Evolutionary conservation across 2,329 filamentous ascomycete species (phyloP).

Genomic region (Cytospora mali): DNA sequence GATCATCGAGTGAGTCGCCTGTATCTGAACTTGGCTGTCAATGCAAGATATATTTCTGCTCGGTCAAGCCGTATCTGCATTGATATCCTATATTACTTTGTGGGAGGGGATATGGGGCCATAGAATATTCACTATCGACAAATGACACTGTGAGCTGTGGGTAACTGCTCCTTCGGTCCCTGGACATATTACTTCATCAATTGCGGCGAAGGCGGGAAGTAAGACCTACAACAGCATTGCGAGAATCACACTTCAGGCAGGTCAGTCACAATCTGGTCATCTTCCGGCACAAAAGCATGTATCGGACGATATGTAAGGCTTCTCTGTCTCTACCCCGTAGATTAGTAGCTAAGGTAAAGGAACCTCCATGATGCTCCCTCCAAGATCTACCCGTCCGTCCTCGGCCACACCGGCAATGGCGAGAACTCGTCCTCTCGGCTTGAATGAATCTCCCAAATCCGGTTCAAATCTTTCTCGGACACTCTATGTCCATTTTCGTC

Average conservation of each 20-base stretch:
- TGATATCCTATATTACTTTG: too few species aligned
- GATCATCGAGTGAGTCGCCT: too few species aligned
- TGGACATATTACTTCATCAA: background rate
- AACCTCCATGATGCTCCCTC: background rate
- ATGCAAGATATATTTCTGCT: background rate
- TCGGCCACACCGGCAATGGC: background rate
- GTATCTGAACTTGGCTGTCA: too few species aligned
- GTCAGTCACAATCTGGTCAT: background rate
- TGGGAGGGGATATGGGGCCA: too few species aligned
- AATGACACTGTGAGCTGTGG: background rate
- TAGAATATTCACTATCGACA: background rate
- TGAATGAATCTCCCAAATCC: background rate
- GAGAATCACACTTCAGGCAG: background rate
- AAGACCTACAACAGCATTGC: background rate
- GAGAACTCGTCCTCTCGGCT: background rate
- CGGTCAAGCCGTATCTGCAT: background rate
- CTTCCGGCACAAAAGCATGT: background rate
- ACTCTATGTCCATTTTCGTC: conserved; percentile 4
- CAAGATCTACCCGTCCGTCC: background rate
- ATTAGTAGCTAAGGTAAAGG: background rate
- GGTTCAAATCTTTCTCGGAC: background rate
- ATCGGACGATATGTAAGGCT: background rate
- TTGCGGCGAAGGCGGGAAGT: background rate
- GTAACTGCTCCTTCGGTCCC: background rate
- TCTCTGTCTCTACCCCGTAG: background rate